Evolutionary conservation across 2,329 filamentous ascomycete species (phyloP), one percentile per base, ranked within the genome.

Genomic region (Endoconidiophora laricicola): DNA sequence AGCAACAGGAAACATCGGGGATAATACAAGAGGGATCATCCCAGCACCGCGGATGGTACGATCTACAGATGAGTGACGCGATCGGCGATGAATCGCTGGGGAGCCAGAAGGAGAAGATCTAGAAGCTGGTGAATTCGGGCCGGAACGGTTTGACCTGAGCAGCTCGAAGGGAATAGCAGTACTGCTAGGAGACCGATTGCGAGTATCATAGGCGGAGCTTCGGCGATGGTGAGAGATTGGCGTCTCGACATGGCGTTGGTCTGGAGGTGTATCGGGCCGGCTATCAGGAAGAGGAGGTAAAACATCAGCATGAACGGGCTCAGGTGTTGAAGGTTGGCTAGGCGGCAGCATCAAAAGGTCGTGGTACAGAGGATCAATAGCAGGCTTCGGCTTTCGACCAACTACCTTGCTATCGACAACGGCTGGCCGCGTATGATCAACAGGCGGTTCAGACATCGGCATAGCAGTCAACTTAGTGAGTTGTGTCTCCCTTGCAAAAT

Each of bases 321-420:
- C 59, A 23, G 73, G 74, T 47, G 73, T 73, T 39, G 66, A 66
- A 52, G 75, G 70, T 54, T 69, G 67, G 59, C 75, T 80, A 29
- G 78, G 78, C 48, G 78, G 78, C 38, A 82, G 64, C 37, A 76
- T 76, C 51, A 82, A 69, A 45, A 81, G 64, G 59, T 82, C 78
- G 54, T 76, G 74, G 63, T 78, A 78, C 55, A 76, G 71, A 38
- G 78, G 78, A 59, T 82, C 78, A 57, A 81, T 80, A 55, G 77
- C 76, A 55, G 76, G 76, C 60, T 77, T 78, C 62, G 81, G 73
- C 55, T 68, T 66, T 55, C 76, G 68, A 51, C 71, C 66, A 33
- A 33, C 29, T 12, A 33, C 29, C 3, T 12, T 12, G 4, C 29
- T 33, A 33, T 33, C 29, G 29, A 33, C 29, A 12, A 12, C 29